Evolutionary conservation across 2,329 filamentous ascomycete genomes (phyloP).

Genomic region (Zasmidium angulare): DNA sequence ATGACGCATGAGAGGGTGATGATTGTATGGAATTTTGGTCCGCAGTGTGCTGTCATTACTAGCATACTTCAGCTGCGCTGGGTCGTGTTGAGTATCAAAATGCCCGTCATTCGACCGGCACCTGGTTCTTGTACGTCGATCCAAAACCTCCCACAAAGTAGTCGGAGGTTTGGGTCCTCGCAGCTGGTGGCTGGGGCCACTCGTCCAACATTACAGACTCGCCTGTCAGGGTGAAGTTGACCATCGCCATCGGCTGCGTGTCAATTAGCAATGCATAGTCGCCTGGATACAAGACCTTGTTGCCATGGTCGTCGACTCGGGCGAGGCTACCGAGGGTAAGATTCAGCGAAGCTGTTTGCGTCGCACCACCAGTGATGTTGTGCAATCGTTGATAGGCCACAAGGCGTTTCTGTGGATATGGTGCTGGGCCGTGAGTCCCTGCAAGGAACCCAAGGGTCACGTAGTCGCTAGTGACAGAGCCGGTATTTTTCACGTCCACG

Average conservation of each 20-base stretch:
- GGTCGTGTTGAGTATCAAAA: no score
- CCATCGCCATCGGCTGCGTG: conserved; percentile 40
- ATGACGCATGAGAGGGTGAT: no score
- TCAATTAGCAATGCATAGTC: conserved; percentile 52
- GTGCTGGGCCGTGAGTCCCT: conserved; percentile 49
- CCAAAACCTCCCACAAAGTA: conserved; percentile 36
- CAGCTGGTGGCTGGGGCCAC: conserved; percentile 35
- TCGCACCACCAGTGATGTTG: conserved; percentile 26
- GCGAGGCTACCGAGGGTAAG: conserved; percentile 52
- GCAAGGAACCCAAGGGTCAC: conserved; percentile 53
- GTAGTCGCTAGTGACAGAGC: conserved; percentile 51
- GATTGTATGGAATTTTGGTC: no score
- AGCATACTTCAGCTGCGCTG: no score
- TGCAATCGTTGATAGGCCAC: conserved; percentile 52
- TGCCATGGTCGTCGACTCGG: conserved; percentile 51
- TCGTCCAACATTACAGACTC: conserved; percentile 44
- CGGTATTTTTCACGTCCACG: conserved; percentile 52
- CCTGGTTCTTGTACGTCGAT: conserved; percentile 12
- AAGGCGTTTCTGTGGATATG: conserved; percentile 55
- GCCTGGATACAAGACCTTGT: conserved; percentile 55
- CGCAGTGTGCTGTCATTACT: no score
- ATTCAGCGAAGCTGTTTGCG: conserved; percentile 37
- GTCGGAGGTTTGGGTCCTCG: conserved; percentile 21
- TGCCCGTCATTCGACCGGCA: neutral
- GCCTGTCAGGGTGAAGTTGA: conserved; percentile 51